Evolutionary conservation across 208 protist genomes (phyloP).

Genomic region (Trypanosoma melophagium): DNA sequence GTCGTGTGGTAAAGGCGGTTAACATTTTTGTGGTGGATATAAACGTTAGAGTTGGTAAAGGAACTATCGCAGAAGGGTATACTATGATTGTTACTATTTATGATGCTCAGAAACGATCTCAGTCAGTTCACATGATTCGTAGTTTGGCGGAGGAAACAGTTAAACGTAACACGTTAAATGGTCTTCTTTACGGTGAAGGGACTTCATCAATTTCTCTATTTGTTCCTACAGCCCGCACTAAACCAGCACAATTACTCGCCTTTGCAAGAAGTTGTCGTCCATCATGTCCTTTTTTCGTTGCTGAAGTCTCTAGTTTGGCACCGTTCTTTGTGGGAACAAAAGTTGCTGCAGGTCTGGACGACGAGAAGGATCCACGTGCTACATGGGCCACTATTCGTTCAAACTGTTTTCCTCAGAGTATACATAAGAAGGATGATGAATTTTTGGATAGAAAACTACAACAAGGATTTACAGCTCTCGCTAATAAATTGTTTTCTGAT

Average conservation of each 20-base stretch:
- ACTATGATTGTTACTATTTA: conserved; percentile 92
- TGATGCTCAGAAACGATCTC: conserved; percentile 75
- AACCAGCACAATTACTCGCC: conserved; percentile 72
- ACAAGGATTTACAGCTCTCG: conserved; percentile 77
- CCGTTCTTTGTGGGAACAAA: conserved; percentile 69
- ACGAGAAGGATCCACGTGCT: conserved; percentile 59
- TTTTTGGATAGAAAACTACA: conserved; percentile 73
- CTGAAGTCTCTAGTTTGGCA: conserved; percentile 72
- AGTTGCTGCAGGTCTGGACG: conserved; percentile 60
- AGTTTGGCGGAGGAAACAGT: conserved; percentile 80
- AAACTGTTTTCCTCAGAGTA: conserved; percentile 69
- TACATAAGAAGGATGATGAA: conserved; percentile 52
- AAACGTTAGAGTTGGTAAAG: conserved; percentile 83
- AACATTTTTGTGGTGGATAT: conserved; percentile 91
- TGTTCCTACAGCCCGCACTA: conserved; percentile 77
- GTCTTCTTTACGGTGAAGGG: conserved; percentile 86
- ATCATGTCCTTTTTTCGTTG: conserved; percentile 90
- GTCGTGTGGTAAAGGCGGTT: conserved; percentile 86
- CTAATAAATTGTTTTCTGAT: conserved; percentile 88
- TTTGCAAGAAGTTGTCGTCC: conserved; percentile 87
- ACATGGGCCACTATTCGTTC: conserved; percentile 75
- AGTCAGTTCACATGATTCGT: conserved; percentile 87
- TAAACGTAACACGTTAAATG: conserved; percentile 85
- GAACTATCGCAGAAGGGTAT: conserved; percentile 85
- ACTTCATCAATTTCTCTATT: conserved; percentile 89